Evolutionary conservation across 2,329 filamentous ascomycete genomes (phyloP), one percentile per base, ranked within the genome.

Genomic region (Dichotomopilus funicola): DNA sequence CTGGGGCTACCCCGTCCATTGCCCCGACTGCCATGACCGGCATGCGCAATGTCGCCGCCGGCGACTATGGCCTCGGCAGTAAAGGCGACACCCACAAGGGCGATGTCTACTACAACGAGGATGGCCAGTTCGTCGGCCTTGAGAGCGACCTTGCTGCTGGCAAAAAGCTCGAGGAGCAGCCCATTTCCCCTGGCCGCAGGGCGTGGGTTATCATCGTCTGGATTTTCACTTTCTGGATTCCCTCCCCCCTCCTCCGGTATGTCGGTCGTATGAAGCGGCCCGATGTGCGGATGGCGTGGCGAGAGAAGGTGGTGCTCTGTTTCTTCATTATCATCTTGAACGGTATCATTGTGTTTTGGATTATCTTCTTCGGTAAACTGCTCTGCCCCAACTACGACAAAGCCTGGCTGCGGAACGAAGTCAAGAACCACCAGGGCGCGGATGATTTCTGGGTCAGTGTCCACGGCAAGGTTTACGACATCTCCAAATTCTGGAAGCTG

Each of bases 271-370:
- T 99, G 94, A 95, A 95, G 73, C 86, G 94, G 54, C 94, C 91
- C 1, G 94, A 99, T 72, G 90, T 99, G 7, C 88, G 94, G 33
- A 88, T 96, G 83, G 94, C 94, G 0, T 99, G 94, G 94, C 83
- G 94, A 71, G 94, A 99, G 67, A 99, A 99, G 72, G 51, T 99
- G 9, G 87, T 94, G 0, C 76, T 99, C 9, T 84, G 91, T 47
- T 76, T 88, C 56, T 65, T 96, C 51, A 97, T 99, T 63, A 68
- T 88, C 35, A 65, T 99, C 10, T 72, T 95, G 62, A 99, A 99
- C 71, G 90, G 69, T 41, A 67, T 82, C 34, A 82, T 99, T 59
- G 78, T 96, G 56, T 99, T 99, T 74, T 96, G 90, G 81, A 96
- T 99, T 64, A 81, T 96, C 60, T 82, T 74, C 41, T 94, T 99